Evolutionary conservation across 805 yeast species (phyloP), one percentile per base, ranked within the genome.

Genomic region (Schizosaccharomyces japonicus): DNA sequence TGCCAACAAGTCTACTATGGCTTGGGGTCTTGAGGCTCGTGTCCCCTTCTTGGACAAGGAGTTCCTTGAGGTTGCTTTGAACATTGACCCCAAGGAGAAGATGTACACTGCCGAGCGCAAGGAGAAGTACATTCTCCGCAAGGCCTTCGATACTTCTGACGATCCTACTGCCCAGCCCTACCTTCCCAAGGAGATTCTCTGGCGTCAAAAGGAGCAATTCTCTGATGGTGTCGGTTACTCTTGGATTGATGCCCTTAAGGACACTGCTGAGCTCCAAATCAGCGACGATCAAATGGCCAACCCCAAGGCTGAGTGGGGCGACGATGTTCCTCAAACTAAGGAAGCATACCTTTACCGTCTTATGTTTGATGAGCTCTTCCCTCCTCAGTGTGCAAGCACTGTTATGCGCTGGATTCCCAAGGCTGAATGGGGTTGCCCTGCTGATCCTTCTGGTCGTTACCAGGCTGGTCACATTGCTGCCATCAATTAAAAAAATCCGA

Each of bases 181-280:
- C 71, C 73, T 90, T 62, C 99, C 99, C 52, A 75, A 80, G 50
- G 96, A 90, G 68, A 87, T 90, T 60, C 70, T 90, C 60, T 90
- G 95, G 95, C 82, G 99, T 75, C 99, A 90, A 71, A 90, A 90
- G 76, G 99, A 90, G 69, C 99, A 90, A 69, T 90, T 90, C 69
- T 80, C 94, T 48, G 99, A 90, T 60, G 99, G 99, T 66, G 99
- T 90, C 51, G 99, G 99, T 54, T 90, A 90, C 73, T 83, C 95
- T 11, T 90, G 99, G 99, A 90, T 90, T 60, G 99, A 90, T 64
- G 84, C 93, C 49, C 74, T 90, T 62, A 90, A 90, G 72, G 98
- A 90, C 55, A 73, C 90, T 47, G 96, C 98, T 52, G 93, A 84
- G 65, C 71, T 71, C 56, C 71, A 73, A 49, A 80, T 90, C 52